phyloP scores from a whole-genome alignment of 1,284 basidiomycete genomes.

The Sphagnurus paluster region DNA sequence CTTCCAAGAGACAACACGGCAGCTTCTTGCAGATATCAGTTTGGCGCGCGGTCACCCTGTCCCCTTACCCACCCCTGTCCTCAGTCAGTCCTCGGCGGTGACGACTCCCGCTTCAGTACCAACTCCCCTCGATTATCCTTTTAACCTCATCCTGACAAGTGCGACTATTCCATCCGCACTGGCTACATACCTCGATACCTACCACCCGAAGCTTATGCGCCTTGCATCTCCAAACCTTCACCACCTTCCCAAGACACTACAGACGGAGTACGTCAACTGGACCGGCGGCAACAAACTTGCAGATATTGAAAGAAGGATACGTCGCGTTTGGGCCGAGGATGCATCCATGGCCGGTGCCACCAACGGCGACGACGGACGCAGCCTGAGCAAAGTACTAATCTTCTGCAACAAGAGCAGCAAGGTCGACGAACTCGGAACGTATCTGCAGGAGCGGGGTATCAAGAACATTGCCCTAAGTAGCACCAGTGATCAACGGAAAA shows the following conservation, averaged over 20 bases:
- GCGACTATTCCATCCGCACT: conserved; percentile 85
- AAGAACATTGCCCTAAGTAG: conserved; percentile 59
- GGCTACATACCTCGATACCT: conserved; percentile 57
- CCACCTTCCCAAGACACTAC: conserved; percentile 67
- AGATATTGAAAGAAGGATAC: conserved; percentile 75
- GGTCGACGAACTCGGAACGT: conserved; percentile 58
- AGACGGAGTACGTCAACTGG: conserved; percentile 73
- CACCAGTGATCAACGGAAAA: conserved; percentile 51
- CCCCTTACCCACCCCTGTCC: conserved; percentile 28
- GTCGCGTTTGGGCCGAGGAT: conserved; percentile 76
- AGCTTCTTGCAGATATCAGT: conserved; percentile 68
- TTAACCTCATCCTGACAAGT: conserved; percentile 80
- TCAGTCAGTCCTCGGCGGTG: conserved; percentile 13
- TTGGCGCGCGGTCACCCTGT: conserved; percentile 57
- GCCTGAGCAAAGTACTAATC: conserved; percentile 65
- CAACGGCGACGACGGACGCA: conserved; percentile 6
- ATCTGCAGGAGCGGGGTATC: conserved; percentile 62
- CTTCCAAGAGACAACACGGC: conserved; percentile 70
- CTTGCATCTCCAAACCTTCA: conserved; percentile 82
- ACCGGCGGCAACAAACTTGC: conserved; percentile 77
- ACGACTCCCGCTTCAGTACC: conserved; percentile 14
- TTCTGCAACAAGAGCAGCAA: conserved; percentile 79
- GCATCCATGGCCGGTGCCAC: conserved; percentile 18
- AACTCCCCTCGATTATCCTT: conserved; percentile 54
- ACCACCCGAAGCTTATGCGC: conserved; percentile 62